phyloP scores from a whole-genome alignment of 2,329 filamentous ascomycete genomes.

The Aspergillus sp. region DNA sequence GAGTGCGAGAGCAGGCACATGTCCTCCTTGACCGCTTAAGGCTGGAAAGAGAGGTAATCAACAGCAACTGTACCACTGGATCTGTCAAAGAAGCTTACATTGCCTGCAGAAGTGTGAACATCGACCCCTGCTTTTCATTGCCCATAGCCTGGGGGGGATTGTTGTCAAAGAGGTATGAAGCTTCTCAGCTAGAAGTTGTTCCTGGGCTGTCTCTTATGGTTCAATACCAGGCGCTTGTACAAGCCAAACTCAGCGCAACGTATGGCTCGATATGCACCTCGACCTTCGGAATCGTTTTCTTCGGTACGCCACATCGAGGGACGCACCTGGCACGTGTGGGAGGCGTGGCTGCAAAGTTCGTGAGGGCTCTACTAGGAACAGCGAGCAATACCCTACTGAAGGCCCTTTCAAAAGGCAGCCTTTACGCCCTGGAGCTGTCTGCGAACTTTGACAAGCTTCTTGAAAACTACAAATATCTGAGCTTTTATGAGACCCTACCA shows the following conservation, averaged over 20 bases:
- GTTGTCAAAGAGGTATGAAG: conserved; percentile 30
- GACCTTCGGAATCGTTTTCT: conserved; percentile 26
- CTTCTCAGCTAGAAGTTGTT: neutral
- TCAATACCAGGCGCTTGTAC: conserved; percentile 15
- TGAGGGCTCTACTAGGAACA: conserved; percentile 18
- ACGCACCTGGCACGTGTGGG: conserved; percentile 20
- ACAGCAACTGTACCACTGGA: neutral
- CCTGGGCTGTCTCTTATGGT: neutral
- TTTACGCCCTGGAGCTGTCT: conserved; percentile 18
- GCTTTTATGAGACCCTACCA: conserved; percentile 20
- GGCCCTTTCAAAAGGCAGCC: conserved; percentile 21
- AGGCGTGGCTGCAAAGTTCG: conserved; percentile 22
- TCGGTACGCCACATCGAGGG: conserved; percentile 30
- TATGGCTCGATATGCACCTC: conserved; percentile 21
- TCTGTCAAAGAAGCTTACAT: neutral
- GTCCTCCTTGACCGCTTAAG: conserved; percentile 22
- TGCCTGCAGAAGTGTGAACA: conserved; percentile 5
- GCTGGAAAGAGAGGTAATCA: conserved; percentile 15
- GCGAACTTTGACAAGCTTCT: conserved; percentile 17
- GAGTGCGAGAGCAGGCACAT: conserved; percentile 24
- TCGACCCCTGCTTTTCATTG: conserved; percentile 30
- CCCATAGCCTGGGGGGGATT: conserved; percentile 32
- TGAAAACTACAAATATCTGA: conserved; percentile 17
- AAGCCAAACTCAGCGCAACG: conserved; percentile 18
- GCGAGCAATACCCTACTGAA: conserved; percentile 25